Evolutionary conservation across 2,329 filamentous ascomycete genomes (phyloP), one percentile per base, ranked within the genome.

Genomic region (Fusarium bactridioides): DNA sequence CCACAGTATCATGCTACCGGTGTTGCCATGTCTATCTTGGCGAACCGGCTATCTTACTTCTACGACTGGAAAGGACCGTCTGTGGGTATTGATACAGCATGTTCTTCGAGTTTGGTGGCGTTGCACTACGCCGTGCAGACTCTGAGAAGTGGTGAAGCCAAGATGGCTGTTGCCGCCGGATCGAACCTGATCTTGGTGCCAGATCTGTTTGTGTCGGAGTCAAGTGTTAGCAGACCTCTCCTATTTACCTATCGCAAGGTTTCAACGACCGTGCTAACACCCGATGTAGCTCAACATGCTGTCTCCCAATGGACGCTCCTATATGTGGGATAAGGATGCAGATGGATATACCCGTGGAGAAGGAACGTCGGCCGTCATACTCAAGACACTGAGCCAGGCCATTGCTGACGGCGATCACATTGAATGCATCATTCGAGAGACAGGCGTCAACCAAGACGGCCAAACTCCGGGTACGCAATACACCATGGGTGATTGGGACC

Each of bases 331-430:
- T 25, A 23, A 33, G 9, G 53, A 56, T 3, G 68, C 48, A 1
- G 41, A 66, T 4, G 64, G 70, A 5, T 73, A 73, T 13, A 64
- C 60, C 11, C 67, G 70, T 21, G 70, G 67, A 1, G 67, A 72
- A 16, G 70, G 67, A 5, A 50, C 64, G 2, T 61, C 67, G 0
- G 41, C 57, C 5, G 25, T 70, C 10, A 45, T 68, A 12, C 38
- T 72, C 11, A 72, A 72, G 43, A 48, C 50, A 2, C 59, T 70
- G 3, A 45, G 45, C 7, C 35, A 43, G 25, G 58, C 58, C 2
- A 41, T 61, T 7, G 4, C n/a, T 4, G 45, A 54, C 4, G 18
- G n/a, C 7, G 58, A 61, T 23, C n/a, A 31, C 18, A 61, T 61
- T 9, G 58, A 61, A n/a, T 61, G 58, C n/a, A 53, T 61, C 2